Base-by-base conservation (phyloP, 1,284 basidiomycete genomes). In the Cerioporus squamosus region DNA sequence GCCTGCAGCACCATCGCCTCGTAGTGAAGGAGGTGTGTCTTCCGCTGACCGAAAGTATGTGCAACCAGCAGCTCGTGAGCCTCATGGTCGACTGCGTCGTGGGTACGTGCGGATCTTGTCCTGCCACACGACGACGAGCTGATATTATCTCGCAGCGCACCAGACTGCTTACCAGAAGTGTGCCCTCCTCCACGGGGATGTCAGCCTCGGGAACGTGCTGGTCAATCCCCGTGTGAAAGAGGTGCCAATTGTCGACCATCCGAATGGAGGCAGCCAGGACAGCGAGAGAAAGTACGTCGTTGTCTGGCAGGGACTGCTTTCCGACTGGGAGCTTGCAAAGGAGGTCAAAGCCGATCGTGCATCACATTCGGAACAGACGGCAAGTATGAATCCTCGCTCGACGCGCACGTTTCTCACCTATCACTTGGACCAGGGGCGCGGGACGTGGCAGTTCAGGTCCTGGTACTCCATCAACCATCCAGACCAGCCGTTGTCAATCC, bases 181-280 rank as follows among this genome's bases (percentile, higher is more conserved):
- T 9, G 17, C 38, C 2, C 18, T 51, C 9, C 24, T 62, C 1
- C 60, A 62, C 36, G 46, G 60, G 22, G 60, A 62, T 26, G 38
- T 62, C 42, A 62, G 60, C 38, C 38, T 44, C 0, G 60, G 60
- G 4, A 62, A 62, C 40, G 23, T 61, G 8, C 44, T 61, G 18
- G 57, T 58, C 7, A 44, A 44, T 8, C 60, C 60, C 12, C 53
- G 40, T 8, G 17, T 43, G 12, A 43, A 15, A 40, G 39, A 40
- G 39, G 9, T 18, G 18, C 18, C 20, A 12, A 12, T 36, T 36
- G 10, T 5, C 33, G 33, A 36, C 33, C 14, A 12, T 36, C 2
- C 29, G 29, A 10, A 10, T 29, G 29, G 10, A 29, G 29, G 29
- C 29, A 8, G 29, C 29, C n/a, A n/a, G n/a, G n/a, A n/a, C n/a